Base-by-base conservation (phyloP, 805 yeast species). In the Saccharomycopsis amapae region DNA sequence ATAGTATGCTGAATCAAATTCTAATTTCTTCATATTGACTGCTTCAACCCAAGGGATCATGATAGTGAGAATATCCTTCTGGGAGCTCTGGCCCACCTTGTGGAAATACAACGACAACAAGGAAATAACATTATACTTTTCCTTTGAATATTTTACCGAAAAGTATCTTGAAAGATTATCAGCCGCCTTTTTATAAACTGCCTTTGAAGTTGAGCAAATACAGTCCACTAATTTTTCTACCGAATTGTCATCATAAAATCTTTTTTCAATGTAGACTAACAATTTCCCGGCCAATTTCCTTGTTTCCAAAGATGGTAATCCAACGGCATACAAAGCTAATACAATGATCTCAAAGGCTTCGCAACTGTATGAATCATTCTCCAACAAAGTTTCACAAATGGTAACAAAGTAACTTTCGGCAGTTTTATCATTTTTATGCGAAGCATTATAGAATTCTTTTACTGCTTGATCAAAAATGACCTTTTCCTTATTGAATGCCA, bases 31-130 rank as follows among this genome's bases (percentile, higher is more conserved):
- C 45, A 90, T 67, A 38, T 81, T 85, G 37, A 89, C 79, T 2
- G 81, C 76, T 57, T 85, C 93, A n/a, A 89, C 77, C 97, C 97
- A 93, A 1, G 98, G 97, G 7, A 86, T 67, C 42, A 93, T 62
- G 20, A 89, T 80, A 0, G 93, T 79, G 46, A 90, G 64, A 10
- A 90, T 72, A 59, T 89, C 96, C 48, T 85, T 76, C 57, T 93
- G 72, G 1, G 84, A 73, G 20, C 73, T 72, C 42, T 69, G 68
- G 42, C 65, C 66, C 42, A 81, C 81, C 38, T 73, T 72, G 57
- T 79, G 78, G 63, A 85, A 79, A 55, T 78, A 72, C 72, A 76
- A 69, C 3, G 93, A 76, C 62, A 85, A 62, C 62, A 84, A 78
- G 52, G 95, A 80, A 56, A 90, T 74, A 60, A 85, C 67, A 49